A percentile compares a stretch with the other conserved stretches of the same genome.
Conservation (phyloP, 495 filamentous ascomycete species). For the Hypomontagnella monticulosa region DNA sequence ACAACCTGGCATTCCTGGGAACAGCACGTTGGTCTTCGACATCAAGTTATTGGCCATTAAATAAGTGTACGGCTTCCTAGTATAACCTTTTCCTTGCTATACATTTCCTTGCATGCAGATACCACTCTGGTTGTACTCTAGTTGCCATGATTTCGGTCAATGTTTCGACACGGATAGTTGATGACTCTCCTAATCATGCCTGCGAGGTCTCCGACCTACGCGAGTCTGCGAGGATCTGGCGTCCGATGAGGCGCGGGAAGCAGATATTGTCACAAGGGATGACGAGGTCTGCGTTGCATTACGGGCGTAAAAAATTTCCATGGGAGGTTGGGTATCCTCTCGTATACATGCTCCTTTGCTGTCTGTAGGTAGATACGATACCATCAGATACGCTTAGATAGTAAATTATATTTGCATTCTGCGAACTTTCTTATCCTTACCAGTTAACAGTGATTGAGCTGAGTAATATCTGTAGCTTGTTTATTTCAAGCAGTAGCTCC, state of each 20-base stretch:
- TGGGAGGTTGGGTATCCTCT: slow-evolving; percentile 34
- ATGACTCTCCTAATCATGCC: slow-evolving; percentile 31
- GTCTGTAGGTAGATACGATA: slow-evolving; percentile 26
- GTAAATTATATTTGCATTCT: not conserved
- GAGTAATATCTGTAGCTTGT: not conserved
- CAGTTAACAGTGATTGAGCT: not conserved
- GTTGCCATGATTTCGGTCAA: slow-evolving; percentile 33
- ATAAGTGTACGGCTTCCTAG: slow-evolving; percentile 46
- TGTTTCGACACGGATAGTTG: slow-evolving; percentile 20
- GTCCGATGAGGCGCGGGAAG: slow-evolving; percentile 47
- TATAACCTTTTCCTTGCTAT: slow-evolving; percentile 37
- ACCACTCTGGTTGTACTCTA: slow-evolving; percentile 46
- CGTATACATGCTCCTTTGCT: slow-evolving; percentile 10
- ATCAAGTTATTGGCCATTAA: slow-evolving; percentile 82
- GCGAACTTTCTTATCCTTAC: not conserved
- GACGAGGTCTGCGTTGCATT: slow-evolving; percentile 60
- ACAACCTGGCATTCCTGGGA: slow-evolving; percentile 82
- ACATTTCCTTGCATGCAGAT: slow-evolving; percentile 41
- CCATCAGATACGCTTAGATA: not conserved
- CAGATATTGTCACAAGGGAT: slow-evolving; percentile 54
- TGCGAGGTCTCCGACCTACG: slow-evolving; percentile 51
- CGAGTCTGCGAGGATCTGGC: slow-evolving; percentile 53
- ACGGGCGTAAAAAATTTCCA: slow-evolving; percentile 46
- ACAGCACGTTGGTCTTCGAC: slow-evolving; percentile 92
- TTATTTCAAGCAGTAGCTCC: too few species aligned